Base-by-base conservation (phyloP, 164 flowering plant species). In the Pachysandra terminalis region DNA sequence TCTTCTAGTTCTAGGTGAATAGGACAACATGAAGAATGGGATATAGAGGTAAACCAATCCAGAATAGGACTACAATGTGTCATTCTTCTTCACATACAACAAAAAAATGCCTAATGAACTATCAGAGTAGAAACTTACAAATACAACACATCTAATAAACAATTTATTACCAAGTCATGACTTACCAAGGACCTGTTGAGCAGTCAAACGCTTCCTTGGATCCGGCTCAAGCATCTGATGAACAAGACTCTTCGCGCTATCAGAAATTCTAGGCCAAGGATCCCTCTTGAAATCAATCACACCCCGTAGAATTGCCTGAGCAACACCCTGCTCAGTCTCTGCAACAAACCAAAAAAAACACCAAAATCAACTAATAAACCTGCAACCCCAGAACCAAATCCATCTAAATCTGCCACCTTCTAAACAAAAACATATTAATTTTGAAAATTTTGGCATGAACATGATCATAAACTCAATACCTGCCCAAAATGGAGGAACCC, bases 261-360 rank as follows among this genome's bases (percentile, higher is more conserved):
- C 97, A 16, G 99, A 89, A 52, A 96, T 83, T 71, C 81, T 87
- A 52, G 99, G 96, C 99, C 99, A 96, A 7, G 99, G 99, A 73
- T 96, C 98, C 81, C 98, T 88, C 86, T 96, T 91, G 68, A 96
- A 96, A 82, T 96, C 99, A 66, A 93, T 71, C 25, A 65, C 76
- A 16, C 98, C 93, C 51, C 92, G 78, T 65, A 96, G 77, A 72
- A 96, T 96, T 24, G 97, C 95, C 70, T 90, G 81, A 56, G 99
- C 99, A 71, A 96, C 98, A 69, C 97, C 98, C 67, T 91, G 98
- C 65, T 96, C 99, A 27, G 85, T 87, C 73, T 96, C 98, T 96
- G 84, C 68, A 71, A 57, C 23, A 6, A 62, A 53, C 25, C 26
- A 61, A 23, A 35, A 69, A 27, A 54, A 57, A 41, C 27, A 27